A percentile compares a stretch with the other conserved stretches of the same genome.
These are phyloP conservation scores for Cinnamomum chago DNA, from an alignment of 164 flowering plant genomes.

Conservation along the genomic window DNA sequence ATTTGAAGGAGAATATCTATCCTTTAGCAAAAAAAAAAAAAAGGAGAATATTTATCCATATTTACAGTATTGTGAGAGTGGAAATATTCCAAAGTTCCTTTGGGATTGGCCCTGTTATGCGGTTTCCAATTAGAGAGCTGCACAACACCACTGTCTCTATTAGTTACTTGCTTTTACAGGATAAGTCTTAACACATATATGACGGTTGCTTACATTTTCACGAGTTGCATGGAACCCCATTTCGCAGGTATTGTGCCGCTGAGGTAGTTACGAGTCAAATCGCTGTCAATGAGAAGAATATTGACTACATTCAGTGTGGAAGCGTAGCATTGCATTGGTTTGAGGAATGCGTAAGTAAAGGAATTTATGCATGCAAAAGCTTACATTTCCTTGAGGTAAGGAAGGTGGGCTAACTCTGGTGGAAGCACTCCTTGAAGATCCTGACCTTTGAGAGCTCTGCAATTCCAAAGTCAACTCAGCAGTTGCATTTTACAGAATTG, in stretches of 20 bases:
- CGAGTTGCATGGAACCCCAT: conserved; percentile 49
- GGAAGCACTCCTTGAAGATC: too few relatives aligned
- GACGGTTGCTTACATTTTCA: conserved; percentile 32
- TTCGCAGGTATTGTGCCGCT: conserved; percentile 57
- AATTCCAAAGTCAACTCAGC: too few relatives aligned
- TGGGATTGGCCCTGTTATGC: conserved; percentile 22
- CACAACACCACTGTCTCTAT: background rate
- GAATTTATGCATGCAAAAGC: too few relatives aligned
- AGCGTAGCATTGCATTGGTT: background rate
- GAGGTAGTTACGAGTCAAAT: conserved; percentile 57
- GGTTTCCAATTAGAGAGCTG: conserved; percentile 49
- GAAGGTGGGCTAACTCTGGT: too few relatives aligned
- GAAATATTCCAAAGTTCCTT: conserved; percentile 26
- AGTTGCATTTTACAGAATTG: too few relatives aligned
- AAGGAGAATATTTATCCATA: background rate
- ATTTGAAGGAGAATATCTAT: background rate
- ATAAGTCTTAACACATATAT: background rate
- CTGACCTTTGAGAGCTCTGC: too few relatives aligned
- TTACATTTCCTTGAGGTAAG: too few relatives aligned
- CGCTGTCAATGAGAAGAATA: conserved; percentile 32
- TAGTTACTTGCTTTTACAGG: background rate
- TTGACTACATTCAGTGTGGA: background rate
- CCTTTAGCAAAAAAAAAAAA: too few relatives aligned
- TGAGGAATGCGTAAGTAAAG: background rate
- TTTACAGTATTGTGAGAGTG: conserved; percentile 39